phyloP scores from a whole-genome alignment of 23 red algal species.

The Gracilaria domingensis region DNA sequence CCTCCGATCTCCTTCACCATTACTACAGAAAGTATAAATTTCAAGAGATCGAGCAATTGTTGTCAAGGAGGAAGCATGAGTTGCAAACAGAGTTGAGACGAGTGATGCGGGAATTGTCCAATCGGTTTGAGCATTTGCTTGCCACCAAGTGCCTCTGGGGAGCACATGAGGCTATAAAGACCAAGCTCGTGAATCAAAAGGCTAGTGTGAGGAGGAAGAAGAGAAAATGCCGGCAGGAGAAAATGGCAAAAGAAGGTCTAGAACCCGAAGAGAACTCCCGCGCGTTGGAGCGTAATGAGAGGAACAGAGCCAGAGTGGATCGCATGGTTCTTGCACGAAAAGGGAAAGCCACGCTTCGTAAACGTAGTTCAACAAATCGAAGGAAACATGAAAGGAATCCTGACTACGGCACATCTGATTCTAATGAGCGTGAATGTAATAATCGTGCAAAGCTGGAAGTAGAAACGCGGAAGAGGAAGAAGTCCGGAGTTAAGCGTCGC shows the following conservation, averaged over 20 bases:
- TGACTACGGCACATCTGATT: no score
- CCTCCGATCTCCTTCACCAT: background rate
- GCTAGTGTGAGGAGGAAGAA: background rate
- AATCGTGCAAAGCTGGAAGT: no score
- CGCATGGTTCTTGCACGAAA: background rate
- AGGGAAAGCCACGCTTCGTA: background rate
- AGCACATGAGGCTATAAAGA: background rate
- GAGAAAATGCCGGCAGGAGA: background rate
- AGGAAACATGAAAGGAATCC: background rate
- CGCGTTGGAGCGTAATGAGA: background rate
- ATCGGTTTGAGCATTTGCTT: background rate
- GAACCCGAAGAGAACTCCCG: background rate
- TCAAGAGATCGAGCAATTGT: background rate
- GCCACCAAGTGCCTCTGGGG: background rate
- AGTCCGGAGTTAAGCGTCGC: no score
- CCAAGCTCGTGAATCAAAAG: background rate
- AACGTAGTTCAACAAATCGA: background rate
- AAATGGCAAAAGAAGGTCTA: background rate
- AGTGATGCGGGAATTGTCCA: background rate
- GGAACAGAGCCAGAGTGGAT: background rate
- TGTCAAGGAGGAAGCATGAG: background rate
- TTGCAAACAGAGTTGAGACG: background rate
- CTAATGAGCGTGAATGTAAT: no score
- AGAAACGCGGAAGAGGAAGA: no score
- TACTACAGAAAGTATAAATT: background rate